These are phyloP conservation scores for Boletus sensibilis DNA, from an alignment of 768 basidiomycete species.

Conservation along the genomic window DNA sequence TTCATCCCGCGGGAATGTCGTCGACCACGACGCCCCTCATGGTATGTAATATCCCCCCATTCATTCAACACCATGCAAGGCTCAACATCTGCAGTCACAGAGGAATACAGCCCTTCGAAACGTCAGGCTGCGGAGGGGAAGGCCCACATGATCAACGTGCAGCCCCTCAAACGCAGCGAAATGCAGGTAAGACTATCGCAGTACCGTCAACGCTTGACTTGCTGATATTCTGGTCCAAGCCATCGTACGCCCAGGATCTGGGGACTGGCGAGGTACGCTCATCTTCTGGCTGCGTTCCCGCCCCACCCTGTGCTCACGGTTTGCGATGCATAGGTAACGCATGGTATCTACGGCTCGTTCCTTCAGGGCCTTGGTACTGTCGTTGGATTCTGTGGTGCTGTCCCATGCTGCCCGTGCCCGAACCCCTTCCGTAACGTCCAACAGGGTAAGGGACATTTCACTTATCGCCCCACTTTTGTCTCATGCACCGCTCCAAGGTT, in stretches of 20 bases:
- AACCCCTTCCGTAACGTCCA: conserved; percentile 85
- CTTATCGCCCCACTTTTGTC: conserved; percentile 7
- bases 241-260: conserved; percentile 89
- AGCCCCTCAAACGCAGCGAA: conserved; percentile 79
- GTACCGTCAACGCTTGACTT: not conserved
- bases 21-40: conserved; percentile 66
- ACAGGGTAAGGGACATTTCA: conserved; percentile 53
- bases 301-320: not conserved
- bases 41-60: conserved; percentile 45
- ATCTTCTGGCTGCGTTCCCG: not conserved
- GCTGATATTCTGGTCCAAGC: conserved; percentile 43
- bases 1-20: conserved; percentile 57
- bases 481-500: conserved; percentile 47
- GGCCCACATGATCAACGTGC: conserved; percentile 67
- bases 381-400: conserved; percentile 68
- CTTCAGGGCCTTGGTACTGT: conserved; percentile 66
- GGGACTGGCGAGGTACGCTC: conserved; percentile 56
- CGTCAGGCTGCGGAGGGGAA: conserved; percentile 30
- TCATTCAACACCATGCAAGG: not conserved
- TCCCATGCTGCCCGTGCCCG: conserved; percentile 82
- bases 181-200: conserved; percentile 66
- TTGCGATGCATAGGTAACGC: conserved; percentile 53
- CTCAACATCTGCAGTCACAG: conserved; percentile 54
- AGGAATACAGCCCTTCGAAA: conserved; percentile 44
- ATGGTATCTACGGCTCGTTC: conserved; percentile 84